Evolutionary conservation across 768 basidiomycete genomes (phyloP).

Genomic region (Glaciozyma martinii): DNA sequence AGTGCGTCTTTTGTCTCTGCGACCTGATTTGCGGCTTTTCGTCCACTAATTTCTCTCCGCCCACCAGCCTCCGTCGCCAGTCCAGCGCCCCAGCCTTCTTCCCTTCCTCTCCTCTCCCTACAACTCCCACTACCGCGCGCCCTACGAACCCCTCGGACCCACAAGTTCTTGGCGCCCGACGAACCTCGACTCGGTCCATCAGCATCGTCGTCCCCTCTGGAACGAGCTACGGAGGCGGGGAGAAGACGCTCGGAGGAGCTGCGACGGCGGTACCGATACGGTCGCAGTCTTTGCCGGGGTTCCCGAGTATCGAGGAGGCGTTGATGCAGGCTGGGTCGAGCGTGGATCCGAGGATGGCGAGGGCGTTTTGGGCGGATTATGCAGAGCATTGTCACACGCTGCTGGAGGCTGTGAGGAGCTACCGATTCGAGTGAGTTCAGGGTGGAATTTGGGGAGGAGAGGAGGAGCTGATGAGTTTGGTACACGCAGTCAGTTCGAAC

Average conservation of each 20-base stretch:
- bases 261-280: constrained; percentile 49
- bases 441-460: not conserved
- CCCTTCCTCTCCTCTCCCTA: not conserved
- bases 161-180: not conserved
- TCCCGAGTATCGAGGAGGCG: constrained; percentile 79
- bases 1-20: not conserved
- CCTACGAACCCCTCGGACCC: constrained; percentile 1
- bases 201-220: constrained; percentile 47
- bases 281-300: constrained; percentile 67
- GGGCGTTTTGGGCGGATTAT: not conserved
- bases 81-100: too few species aligned
- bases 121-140: not conserved
- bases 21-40: not conserved
- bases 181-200: not conserved
- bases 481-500: constrained; percentile 69
- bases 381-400: not conserved
- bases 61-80: not conserved
- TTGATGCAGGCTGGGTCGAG: constrained; percentile 46
- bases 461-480: constrained; percentile 49
- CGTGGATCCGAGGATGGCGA: not conserved
- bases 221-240: constrained; percentile 48
- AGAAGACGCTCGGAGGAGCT: constrained; percentile 41
- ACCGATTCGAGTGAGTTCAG: constrained; percentile 1
- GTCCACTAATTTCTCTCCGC: not conserved
- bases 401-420: not conserved